Base-by-base conservation (phyloP, 495 filamentous ascomycete genomes). In the Daldinia childiae region DNA sequence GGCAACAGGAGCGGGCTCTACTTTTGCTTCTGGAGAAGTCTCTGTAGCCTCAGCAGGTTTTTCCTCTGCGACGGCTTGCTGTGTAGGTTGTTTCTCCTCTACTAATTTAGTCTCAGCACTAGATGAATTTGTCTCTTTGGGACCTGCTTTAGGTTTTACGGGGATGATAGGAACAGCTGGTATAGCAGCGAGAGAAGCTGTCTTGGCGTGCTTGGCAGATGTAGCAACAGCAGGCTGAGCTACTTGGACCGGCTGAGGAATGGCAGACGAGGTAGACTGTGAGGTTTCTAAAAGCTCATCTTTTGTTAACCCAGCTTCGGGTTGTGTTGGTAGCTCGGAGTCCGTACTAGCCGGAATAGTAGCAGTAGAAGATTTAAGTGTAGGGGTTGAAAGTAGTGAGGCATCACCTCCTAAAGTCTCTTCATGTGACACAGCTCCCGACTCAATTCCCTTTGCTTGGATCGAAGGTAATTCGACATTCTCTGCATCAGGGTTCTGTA, bases 81-180 rank as follows among this genome's bases (percentile, higher is more conserved):
- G 79, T 45, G 82, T 79, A 21, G 79, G 74, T 41, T 70, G 70
- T 38, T 79, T 80, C 34, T 75, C 52, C 43, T 79, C 76, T n/a
- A 58, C 19, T 11, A 61, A 24, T 24, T 68, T 58, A 39, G 71
- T 72, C 36, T 78, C 79, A 11, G 64, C 41, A 26, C 48, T 62
- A 12, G 81, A 80, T 55, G 85, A 77, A 43, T 83, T 80, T 2
- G 55, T 36, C 1, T 82, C 80, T 38, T 79, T 82, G 1, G 80
- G 66, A 34, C 67, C 64, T 43, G 83, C 71, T 76, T 88, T 92
- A 3, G 89, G 90, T 34, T 93, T 74, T 9, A 86, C 85, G 3
- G 93, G 91, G 24, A 92, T 78, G 32, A 93, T 85, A 4, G 93
- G 92, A 43, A 92, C 79, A 36, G 89, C 82, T 12, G 91, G 90